Evolutionary conservation across 805 yeast species (phyloP).

Genomic region (Ogataea methylovora): DNA sequence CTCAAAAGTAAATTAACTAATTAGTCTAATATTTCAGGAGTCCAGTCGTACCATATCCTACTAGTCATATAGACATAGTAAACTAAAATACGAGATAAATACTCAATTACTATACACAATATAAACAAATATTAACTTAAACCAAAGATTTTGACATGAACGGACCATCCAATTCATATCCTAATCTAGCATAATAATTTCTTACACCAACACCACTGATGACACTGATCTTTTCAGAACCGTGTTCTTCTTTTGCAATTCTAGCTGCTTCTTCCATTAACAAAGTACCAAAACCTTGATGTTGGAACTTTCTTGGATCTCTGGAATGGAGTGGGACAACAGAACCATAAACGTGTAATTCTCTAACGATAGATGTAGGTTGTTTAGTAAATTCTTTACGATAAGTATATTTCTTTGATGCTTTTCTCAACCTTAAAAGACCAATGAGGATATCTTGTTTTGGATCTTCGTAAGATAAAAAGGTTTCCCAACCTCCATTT

Average conservation of each 20-base stretch:
- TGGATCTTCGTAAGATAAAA: conserved; percentile 93
- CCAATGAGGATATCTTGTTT: conserved; percentile 94
- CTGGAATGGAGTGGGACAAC: conserved; percentile 95
- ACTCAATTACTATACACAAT: no score
- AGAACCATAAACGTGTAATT: conserved; percentile 93
- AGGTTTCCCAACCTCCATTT: conserved; percentile 98
- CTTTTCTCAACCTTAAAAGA: conserved; percentile 76
- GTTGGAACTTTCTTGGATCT: conserved; percentile 97
- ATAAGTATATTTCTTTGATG: conserved; percentile 82
- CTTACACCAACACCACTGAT: conserved; percentile 97
- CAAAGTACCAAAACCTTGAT: conserved; percentile 96
- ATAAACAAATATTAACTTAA: no score
- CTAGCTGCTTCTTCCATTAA: conserved; percentile 98
- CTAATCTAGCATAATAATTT: conserved; percentile 87
- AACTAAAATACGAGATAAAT: no score
- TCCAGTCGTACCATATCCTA: no score
- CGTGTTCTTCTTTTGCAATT: conserved; percentile 92
- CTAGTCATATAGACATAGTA: no score
- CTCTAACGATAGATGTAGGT: conserved; percentile 92
- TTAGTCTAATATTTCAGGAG: no score
- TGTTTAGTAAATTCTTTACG: conserved; percentile 80
- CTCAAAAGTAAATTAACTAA: no score
- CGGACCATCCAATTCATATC: conserved; percentile 91
- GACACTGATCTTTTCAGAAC: conserved; percentile 83
- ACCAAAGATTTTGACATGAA: conserved; percentile 99